A percentile compares a stretch with the other conserved stretches of the same genome.
These are phyloP conservation scores for Neolentinus lepideus DNA, from an alignment of 1,284 basidiomycete species.

Conservation along the genomic window DNA sequence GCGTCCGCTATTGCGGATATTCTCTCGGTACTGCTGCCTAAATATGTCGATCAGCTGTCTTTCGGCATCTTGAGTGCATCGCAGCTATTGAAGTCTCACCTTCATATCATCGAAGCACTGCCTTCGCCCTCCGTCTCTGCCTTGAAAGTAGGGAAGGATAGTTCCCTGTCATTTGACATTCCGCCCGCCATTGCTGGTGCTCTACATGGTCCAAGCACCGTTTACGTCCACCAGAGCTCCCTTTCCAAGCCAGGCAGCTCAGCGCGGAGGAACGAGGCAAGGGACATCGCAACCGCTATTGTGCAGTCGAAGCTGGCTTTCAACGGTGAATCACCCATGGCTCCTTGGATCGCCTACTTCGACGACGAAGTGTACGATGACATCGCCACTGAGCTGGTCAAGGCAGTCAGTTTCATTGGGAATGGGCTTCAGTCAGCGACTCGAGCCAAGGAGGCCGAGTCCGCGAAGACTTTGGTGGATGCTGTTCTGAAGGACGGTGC, in stretches of 20 bases:
- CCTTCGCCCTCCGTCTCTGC: slow-evolving; percentile 1
- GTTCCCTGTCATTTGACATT: background rate
- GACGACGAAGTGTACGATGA: slow-evolving; percentile 5
- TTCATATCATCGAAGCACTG: background rate
- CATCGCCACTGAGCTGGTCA: background rate
- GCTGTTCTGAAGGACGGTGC: background rate
- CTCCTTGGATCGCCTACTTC: slow-evolving; percentile 5
- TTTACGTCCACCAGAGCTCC: slow-evolving; percentile 6
- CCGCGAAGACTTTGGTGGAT: background rate
- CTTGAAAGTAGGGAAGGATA: background rate
- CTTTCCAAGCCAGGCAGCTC: background rate
- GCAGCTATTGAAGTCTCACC: background rate
- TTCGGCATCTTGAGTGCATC: background rate
- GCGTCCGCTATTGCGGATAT: background rate
- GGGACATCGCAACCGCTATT: slow-evolving; percentile 2
- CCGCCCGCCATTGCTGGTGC: background rate
- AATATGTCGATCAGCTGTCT: slow-evolving; percentile 1
- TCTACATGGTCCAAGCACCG: background rate
- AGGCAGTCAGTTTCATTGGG: slow-evolving; percentile 1
- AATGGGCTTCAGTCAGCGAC: background rate
- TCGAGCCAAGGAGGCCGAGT: background rate
- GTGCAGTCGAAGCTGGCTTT: slow-evolving; percentile 5
- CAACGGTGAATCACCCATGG: slow-evolving; percentile 1
- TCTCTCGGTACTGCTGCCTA: background rate
- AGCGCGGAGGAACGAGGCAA: background rate